A percentile compares a stretch with the other conserved stretches of the same genome.
Conservation (phyloP, 495 filamentous ascomycete genomes). For the Annulohypoxylon maeteangense region DNA sequence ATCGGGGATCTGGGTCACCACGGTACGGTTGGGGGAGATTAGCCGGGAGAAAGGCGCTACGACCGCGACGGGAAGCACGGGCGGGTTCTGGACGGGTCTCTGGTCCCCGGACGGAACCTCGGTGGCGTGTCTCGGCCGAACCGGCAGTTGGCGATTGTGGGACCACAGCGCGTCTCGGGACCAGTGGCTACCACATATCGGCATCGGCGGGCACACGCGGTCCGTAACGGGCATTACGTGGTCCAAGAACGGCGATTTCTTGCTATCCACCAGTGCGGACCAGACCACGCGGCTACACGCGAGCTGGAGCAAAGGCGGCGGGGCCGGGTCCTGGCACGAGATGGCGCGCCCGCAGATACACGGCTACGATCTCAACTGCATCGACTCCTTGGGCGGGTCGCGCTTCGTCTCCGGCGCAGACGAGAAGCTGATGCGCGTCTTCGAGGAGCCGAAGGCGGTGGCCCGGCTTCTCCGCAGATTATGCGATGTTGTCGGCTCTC, state of each 20-base stretch:
- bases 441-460: constrained; percentile 87
- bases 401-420: constrained; percentile 96
- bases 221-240: constrained; percentile 83
- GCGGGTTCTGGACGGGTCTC: constrained; percentile 94
- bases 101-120: constrained; percentile 84
- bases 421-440: constrained; percentile 95
- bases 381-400: constrained; percentile 73
- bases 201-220: constrained; percentile 84
- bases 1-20: constrained; percentile 90
- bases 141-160: constrained; percentile 94
- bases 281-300: constrained; percentile 95
- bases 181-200: constrained; percentile 80
- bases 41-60: constrained; percentile 93
- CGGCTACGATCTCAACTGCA: constrained; percentile 97
- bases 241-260: constrained; percentile 83
- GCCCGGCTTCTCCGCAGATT: constrained; percentile 76
- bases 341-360: constrained; percentile 96
- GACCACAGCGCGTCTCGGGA: constrained; percentile 54
- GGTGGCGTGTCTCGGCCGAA: constrained; percentile 85
- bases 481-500: constrained; percentile 63
- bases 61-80: constrained; percentile 92
- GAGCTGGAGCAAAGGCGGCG: constrained; percentile 70
- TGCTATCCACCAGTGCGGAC: constrained; percentile 89
- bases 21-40: constrained; percentile 87
- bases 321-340: constrained; percentile 82